phyloP scores from a whole-genome alignment of 1,284 basidiomycete species.

The Cutaneotrichosporon sp. region DNA sequence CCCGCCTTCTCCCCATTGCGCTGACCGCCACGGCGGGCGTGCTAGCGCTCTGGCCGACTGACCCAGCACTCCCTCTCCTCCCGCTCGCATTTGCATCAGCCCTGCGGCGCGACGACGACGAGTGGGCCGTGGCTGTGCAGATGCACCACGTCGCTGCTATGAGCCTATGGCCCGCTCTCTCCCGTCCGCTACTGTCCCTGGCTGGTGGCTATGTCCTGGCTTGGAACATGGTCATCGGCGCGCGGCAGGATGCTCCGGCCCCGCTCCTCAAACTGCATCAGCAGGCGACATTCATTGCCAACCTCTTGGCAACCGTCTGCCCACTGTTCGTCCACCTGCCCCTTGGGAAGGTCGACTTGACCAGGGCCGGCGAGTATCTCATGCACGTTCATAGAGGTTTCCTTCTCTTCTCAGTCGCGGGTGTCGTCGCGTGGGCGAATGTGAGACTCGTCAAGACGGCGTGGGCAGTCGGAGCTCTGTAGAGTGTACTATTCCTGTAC shows the following conservation, averaged over 20 bases:
- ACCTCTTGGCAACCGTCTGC: neutral
- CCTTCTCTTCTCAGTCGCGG: constrained; percentile 1
- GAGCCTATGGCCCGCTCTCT: constrained; percentile 9
- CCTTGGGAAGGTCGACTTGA: neutral
- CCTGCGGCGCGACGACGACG: constrained; percentile 22
- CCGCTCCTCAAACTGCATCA: constrained; percentile 11
- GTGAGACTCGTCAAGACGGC: constrained; percentile 18
- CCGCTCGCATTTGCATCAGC: constrained; percentile 12
- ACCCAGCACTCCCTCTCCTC: constrained; percentile 15
- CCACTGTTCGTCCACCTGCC: neutral
- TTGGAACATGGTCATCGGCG: constrained; percentile 18
- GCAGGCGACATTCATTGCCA: neutral
- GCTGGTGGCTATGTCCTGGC: constrained; percentile 5
- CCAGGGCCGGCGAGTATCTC: neutral
- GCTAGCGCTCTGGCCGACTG: constrained; percentile 1
- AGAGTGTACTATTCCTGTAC: too few relatives aligned
- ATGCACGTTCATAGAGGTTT: constrained; percentile 9
- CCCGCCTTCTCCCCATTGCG: constrained; percentile 15
- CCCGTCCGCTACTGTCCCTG: constrained; percentile 1
- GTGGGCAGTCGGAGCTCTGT: constrained; percentile 18
- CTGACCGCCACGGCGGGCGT: constrained; percentile 12
- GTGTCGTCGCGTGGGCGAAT: constrained; percentile 17
- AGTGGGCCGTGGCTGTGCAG: constrained; percentile 21
- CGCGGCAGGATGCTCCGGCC: constrained; percentile 12
- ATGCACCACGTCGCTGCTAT: constrained; percentile 14